Conservation (phyloP, 495 filamentous ascomycete genomes). For the Penicillium argentinense region DNA sequence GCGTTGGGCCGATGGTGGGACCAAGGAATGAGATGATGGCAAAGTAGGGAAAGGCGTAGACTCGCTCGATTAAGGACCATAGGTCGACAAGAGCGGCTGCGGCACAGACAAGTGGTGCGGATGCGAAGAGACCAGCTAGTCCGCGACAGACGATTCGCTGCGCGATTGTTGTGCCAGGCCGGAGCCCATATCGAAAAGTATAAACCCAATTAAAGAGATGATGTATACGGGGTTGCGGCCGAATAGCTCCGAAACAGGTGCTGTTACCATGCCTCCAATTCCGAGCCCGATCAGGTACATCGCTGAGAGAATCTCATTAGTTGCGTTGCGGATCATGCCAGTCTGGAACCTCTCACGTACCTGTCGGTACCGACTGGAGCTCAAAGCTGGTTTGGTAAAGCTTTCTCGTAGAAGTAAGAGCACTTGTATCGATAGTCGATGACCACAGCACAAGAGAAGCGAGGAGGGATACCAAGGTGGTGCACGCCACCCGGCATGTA, state of each 20-base stretch:
- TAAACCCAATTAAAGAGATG: constrained; percentile 30
- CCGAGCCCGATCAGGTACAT: constrained; percentile 59
- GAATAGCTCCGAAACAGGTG: constrained; percentile 54
- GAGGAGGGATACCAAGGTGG: constrained; percentile 48
- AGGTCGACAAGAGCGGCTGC: constrained; percentile 43
- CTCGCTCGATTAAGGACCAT: constrained; percentile 38
- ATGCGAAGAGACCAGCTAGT: constrained; percentile 45
- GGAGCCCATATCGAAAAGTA: constrained; percentile 45
- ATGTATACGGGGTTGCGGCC: constrained; percentile 53
- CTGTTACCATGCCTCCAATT: constrained; percentile 39
- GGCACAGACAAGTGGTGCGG: constrained; percentile 33
- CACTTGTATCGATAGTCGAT: constrained; percentile 46
- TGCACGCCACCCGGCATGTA: constrained; percentile 31
- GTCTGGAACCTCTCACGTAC: constrained; percentile 29
- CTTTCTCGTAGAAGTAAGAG: constrained; percentile 9
- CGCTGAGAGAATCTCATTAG: constrained; percentile 1
- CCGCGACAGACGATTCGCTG: constrained; percentile 40
- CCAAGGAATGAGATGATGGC: constrained; percentile 44
- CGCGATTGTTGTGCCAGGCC: constrained; percentile 40
- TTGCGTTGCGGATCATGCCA: constrained; percentile 35
- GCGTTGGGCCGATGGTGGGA: constrained; percentile 43
- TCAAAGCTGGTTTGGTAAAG: constrained; percentile 11
- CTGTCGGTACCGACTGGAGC: constrained; percentile 13
- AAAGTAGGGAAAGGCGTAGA: constrained; percentile 42
- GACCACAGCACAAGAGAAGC: constrained; percentile 46